Base-by-base conservation (phyloP, 805 yeast species). In the Nakazawaea sp. region DNA sequence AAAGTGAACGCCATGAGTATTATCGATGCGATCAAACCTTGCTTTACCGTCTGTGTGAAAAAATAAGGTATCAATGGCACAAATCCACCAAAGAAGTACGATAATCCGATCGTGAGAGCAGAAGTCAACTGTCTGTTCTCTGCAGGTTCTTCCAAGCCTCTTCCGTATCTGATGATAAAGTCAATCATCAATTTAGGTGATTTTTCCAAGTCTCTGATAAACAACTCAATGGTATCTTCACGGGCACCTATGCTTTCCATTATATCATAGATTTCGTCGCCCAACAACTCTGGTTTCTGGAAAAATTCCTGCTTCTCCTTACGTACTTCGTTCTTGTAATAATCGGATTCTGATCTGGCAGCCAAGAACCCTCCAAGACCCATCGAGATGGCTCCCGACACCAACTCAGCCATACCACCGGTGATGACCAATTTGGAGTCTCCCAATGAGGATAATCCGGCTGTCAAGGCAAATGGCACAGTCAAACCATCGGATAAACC, bases 381-480 rank as follows among this genome's bases (percentile, higher is more conserved):
- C 98, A 90, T 90, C 20, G 95, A 83, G 36, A 90, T 89, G 31
- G 97, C 95, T 33, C 98, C 98, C 5, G 96, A 84, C 3, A 90
- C 94, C 48, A 90, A 75, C 65, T 90, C 98, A 8, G 97, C 97
- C 72, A 90, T 75, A 18, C 97, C 98, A 69, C 97, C 98, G 19
- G 97, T 88, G 43, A 90, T 88, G 35, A 90, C 98, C 45, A 90
- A 72, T 56, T 75, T 82, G 13, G 96, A 67, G 57, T 86, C 84
- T 36, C 98, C 98, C 36, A 90, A 70, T 1, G 94, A 81, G 1
- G 95, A 82, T 39, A 90, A 70, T 33, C 97, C 98, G 0, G 98
- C 97, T 1, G 97, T 92, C 48, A 92, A 71, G 2, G 98, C 98
- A 68, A 90, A 90, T n/a, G 98, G 98, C 28, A 90, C 98, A 0